These are phyloP conservation scores for Coemansia aciculifera DNA, from an alignment of 192 early-diverging fungal genomes.

Conservation along the genomic window DNA sequence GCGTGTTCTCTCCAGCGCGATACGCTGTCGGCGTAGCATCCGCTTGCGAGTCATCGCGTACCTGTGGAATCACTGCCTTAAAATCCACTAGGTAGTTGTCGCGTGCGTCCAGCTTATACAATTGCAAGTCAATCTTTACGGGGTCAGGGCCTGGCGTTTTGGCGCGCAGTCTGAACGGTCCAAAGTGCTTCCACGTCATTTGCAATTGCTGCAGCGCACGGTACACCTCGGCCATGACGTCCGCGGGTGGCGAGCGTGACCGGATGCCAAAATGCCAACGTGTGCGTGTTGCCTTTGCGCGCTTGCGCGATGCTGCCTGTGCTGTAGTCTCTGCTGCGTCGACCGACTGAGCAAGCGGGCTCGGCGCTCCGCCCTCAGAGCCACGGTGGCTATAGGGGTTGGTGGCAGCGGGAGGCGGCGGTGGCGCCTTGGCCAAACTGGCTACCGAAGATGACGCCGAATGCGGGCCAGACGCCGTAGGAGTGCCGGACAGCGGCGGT, in stretches of 20 bases:
- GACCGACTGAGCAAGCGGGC: constrained; percentile 18
- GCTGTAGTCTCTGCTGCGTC: constrained; percentile 10
- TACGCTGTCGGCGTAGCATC: constrained; percentile 24
- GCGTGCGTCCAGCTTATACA: constrained; percentile 85
- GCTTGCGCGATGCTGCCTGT: constrained; percentile 36
- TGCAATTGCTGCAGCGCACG: constrained; percentile 83
- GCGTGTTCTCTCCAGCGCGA: constrained; percentile 36
- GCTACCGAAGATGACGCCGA: constrained; percentile 48
- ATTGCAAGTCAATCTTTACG: constrained; percentile 93
- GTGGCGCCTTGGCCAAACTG: constrained; percentile 34
- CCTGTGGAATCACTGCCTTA: constrained; percentile 68
- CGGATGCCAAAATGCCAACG: constrained; percentile 99
- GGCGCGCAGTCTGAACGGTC: constrained; percentile 81
- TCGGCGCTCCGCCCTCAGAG: constrained; percentile 10
- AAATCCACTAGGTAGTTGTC: constrained; percentile 96
- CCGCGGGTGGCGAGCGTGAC: constrained; percentile 82
- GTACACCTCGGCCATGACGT: constrained; percentile 98
- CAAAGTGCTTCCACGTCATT: constrained; percentile 93
- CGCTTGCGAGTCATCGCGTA: constrained; percentile 28
- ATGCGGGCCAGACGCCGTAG: constrained; percentile 13
- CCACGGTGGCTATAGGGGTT: constrained; percentile 50
- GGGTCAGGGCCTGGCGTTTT: constrained; percentile 55
- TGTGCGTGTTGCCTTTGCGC: constrained; percentile 59
- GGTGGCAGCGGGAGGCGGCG: constrained; percentile 10
- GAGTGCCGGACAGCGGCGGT: constrained; percentile 41